Percentiles rank a stretch among this genome's conserved stretches.
These are phyloP conservation scores for Wickerhamomyces xylosicus DNA, from an alignment of 805 yeast genomes.

Conservation along the genomic window DNA sequence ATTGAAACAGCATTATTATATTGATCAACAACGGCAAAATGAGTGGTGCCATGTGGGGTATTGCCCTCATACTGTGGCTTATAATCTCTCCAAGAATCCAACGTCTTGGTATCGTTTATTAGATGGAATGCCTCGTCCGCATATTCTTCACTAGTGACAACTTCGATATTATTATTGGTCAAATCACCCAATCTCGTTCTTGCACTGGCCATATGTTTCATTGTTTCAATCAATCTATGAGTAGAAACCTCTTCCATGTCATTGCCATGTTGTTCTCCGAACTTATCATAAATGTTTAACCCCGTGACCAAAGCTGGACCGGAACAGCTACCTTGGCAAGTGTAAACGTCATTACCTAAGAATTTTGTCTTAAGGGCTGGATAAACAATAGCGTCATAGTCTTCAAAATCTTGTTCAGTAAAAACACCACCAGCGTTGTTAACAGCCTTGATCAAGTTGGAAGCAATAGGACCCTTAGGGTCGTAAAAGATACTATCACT, in stretches of 20 bases:
- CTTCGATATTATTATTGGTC: conserved; percentile 27
- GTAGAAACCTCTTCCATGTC: conserved; percentile 40
- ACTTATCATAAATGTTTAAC: conserved; percentile 47
- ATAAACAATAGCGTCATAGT: conserved; percentile 38
- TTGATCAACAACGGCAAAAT: conserved; percentile 69
- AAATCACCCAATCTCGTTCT: conserved; percentile 82
- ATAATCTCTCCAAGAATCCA: conserved; percentile 58
- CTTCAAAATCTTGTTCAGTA: conserved; percentile 50
- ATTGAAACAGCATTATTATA: conserved; percentile 71
- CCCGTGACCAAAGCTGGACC: conserved; percentile 81
- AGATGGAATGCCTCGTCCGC: conserved; percentile 34
- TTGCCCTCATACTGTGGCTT: conserved; percentile 67
- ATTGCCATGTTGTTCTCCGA: conserved; percentile 28
- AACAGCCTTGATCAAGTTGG: conserved; percentile 39
- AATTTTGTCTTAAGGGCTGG: conserved; percentile 33
- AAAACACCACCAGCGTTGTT: conserved; percentile 58
- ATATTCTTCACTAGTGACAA: conserved; percentile 41
- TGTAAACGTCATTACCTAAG: conserved; percentile 34
- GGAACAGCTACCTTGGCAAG: conserved; percentile 66
- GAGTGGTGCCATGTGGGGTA: conserved; percentile 89
- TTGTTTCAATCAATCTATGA: conserved; percentile 69
- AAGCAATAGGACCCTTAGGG: conserved; percentile 66
- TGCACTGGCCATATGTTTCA: conserved; percentile 91
- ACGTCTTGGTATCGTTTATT: conserved; percentile 49
- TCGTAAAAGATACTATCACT: conserved; percentile 73